Evolutionary conservation across 2,329 filamentous ascomycete species (phyloP).

Genomic region (Aspergillus chevalieri): DNA sequence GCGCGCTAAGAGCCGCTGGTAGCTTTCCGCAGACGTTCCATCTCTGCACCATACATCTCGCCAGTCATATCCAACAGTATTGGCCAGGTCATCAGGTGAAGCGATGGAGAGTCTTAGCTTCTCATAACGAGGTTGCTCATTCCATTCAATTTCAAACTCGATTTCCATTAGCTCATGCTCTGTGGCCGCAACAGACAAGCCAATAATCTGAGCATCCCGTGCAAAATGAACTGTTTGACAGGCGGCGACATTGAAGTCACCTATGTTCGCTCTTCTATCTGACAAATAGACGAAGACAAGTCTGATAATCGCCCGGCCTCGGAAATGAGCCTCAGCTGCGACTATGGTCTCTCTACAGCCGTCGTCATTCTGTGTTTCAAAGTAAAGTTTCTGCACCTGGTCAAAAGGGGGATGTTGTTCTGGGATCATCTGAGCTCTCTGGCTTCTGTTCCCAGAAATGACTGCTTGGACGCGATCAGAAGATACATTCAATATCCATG

Average conservation of each 20-base stretch:
- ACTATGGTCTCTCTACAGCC: slow-evolving; percentile 1
- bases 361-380: slow-evolving; percentile 1
- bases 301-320: not conserved
- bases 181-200: not conserved
- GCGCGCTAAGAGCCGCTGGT: not conserved
- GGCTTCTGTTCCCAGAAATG: not conserved
- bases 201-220: not conserved
- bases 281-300: slow-evolving; percentile 4
- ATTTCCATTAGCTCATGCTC: not conserved
- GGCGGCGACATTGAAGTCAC: not conserved
- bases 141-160: slow-evolving; percentile 1
- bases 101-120: not conserved
- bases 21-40: not conserved
- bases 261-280: slow-evolving; percentile 1
- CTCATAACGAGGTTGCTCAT: not conserved
- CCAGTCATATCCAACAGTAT: not conserved
- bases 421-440: slow-evolving; percentile 1
- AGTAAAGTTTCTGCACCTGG: slow-evolving; percentile 9
- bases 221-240: slow-evolving; percentile 2
- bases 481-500: slow-evolving; percentile 4
- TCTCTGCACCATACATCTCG: slow-evolving; percentile 4
- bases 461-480: slow-evolving; percentile 6
- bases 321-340: slow-evolving; percentile 2
- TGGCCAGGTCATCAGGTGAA: not conserved
- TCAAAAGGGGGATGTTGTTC: slow-evolving; percentile 3